Conservation (phyloP, 2,329 filamentous ascomycete genomes). For the Clathrospora elynae region DNA sequence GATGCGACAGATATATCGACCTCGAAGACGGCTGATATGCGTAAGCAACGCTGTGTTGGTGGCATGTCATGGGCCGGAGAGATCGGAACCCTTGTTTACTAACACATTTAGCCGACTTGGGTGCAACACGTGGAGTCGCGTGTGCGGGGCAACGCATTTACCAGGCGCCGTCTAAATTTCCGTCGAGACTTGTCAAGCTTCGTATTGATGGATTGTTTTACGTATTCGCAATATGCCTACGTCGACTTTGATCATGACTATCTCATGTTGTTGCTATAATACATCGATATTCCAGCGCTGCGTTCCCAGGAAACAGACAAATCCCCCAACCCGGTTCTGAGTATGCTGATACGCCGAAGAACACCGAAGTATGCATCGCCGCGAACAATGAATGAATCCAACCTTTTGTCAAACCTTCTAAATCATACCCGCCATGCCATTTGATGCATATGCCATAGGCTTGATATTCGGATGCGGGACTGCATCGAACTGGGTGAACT, state of each 20-base stretch:
- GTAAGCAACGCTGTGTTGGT: conserved; percentile 12
- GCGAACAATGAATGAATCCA: conserved; percentile 27
- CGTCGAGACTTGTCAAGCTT: conserved; percentile 2
- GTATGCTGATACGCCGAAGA: conserved; percentile 43
- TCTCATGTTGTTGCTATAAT: conserved; percentile 11
- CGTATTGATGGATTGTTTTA: background rate
- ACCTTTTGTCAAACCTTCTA: conserved; percentile 44
- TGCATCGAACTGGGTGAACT: conserved; percentile 92
- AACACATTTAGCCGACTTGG: conserved; percentile 12
- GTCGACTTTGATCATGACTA: conserved; percentile 2
- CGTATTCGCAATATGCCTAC: background rate
- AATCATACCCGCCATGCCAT: conserved; percentile 77
- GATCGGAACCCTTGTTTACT: conserved; percentile 11
- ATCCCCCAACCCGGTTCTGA: conserved; percentile 25
- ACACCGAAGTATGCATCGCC: conserved; percentile 47
- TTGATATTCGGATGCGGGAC: conserved; percentile 95
- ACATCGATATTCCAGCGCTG: conserved; percentile 15
- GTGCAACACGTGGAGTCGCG: conserved; percentile 18
- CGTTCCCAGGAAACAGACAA: conserved; percentile 20
- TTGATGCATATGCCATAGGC: conserved; percentile 90
- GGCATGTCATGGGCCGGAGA: conserved; percentile 2
- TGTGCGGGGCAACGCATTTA: conserved; percentile 17
- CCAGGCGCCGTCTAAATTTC: conserved; percentile 1
- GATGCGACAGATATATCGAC: conserved; percentile 1
- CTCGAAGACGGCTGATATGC: background rate